Evolutionary conservation across 1,139 yeast genomes (phyloP), one percentile per base, ranked within the genome.

Genomic region (Candida sp.): DNA sequence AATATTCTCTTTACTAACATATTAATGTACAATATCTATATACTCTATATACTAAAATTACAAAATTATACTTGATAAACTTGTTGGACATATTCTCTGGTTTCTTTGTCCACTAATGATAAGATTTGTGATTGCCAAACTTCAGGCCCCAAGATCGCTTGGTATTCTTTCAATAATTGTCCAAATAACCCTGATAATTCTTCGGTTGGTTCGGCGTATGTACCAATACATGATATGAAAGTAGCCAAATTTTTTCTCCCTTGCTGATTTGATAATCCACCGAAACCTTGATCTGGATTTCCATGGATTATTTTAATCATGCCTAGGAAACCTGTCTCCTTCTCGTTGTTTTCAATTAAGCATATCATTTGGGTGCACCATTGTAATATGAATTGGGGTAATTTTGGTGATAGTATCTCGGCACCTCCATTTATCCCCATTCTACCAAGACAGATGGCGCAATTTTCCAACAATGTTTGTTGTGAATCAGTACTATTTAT

Each of bases 371-470:
- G 79, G 11, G 77, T 67, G 49, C 89, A 78, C 96, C 96, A 89
- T 38, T 72, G 70, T 22, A 70, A 61, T 22, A 84, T 73, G 55
- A 84, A 80, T 50, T 80, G 79, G 0, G 75, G 61, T 33, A 87
- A 55, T 47, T 82, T 77, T 3, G 82, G 77, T 0, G 86, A 77
- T 7, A 73, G 46, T 39, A 83, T 70, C 35, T 75, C 73, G 22
- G 79, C 80, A 3, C 93, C 82, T 33, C 80, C 79, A 43, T 75
- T 68, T 33, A 83, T 62, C 3, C 96, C 97, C 58, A 91, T 69
- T 52, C 98, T 77, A n/a, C 98, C 98, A 45, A 93, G 70, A 36
- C 98, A 86, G 45, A 90, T 87, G n/a, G 96, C 95, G 1, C 91
- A 83, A 61, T 93, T 93, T 57, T 91, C 98, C 52, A 85, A 61